Conservation (phyloP, 108 stramenopile species). For the Bacterosira constricta region DNA sequence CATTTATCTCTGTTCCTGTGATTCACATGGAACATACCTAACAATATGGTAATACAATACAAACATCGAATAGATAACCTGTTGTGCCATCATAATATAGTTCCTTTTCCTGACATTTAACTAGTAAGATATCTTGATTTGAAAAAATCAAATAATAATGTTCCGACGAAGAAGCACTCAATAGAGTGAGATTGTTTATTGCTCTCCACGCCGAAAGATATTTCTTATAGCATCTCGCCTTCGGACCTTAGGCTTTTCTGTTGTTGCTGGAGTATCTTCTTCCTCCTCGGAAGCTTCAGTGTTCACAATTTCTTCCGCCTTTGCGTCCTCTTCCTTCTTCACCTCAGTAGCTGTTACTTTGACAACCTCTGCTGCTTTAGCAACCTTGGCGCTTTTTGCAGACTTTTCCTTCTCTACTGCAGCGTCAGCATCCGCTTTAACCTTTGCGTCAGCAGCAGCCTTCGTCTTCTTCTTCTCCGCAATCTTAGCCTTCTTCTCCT, state of each 20-base stretch:
- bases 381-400: not conserved
- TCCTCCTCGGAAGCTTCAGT: not conserved
- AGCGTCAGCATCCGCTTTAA: not conserved
- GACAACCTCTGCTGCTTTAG: not conserved
- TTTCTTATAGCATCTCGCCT: slow-evolving; percentile 34
- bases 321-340: not conserved
- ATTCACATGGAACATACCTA: too few species aligned
- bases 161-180: too few species aligned
- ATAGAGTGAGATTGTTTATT: too few species aligned
- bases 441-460: slow-evolving; percentile 15
- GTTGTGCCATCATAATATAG: too few species aligned
- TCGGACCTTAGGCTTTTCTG: slow-evolving; percentile 4
- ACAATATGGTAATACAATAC: too few species aligned
- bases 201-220: slow-evolving; percentile 12
- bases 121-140: too few species aligned
- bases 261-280: not conserved
- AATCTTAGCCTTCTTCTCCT: slow-evolving; percentile 15
- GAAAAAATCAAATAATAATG: too few species aligned
- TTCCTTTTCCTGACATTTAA: too few species aligned
- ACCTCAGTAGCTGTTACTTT: not conserved
- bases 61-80: too few species aligned
- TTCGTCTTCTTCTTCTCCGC: slow-evolving; percentile 15
- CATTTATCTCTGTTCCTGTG: too few species aligned
- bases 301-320: not conserved
- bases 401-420: not conserved